Percentiles rank a stretch among this genome's conserved stretches.
These are phyloP conservation scores for Stagonosporopsis rhizophila DNA, from an alignment of 2,329 filamentous ascomycete genomes.

Conservation along the genomic window DNA sequence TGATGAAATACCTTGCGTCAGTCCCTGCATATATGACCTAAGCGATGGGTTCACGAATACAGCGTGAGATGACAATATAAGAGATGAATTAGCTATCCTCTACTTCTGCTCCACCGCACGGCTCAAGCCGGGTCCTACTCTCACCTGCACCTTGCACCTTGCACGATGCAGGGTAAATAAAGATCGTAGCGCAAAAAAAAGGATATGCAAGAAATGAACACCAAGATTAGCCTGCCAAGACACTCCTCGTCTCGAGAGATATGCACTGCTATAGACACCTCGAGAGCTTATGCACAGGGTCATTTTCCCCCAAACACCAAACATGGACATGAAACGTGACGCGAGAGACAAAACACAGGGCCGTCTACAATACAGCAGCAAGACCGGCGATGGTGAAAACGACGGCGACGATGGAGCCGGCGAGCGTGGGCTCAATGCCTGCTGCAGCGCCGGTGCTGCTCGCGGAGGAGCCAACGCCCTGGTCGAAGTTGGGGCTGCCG, in stretches of 20 bases:
- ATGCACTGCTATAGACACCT: neutral
- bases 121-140: no score
- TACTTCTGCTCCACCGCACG: no score
- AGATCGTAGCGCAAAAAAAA: conserved; percentile 2
- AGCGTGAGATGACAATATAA: no score
- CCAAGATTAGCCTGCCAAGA: neutral
- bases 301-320: conserved; percentile 15
- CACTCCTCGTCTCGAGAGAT: neutral
- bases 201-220: conserved; percentile 13
- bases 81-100: no score
- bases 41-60: no score
- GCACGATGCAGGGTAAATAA: neutral
- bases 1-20: no score
- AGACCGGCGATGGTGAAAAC: conserved; percentile 44
- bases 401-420: conserved; percentile 45
- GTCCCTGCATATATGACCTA: no score
- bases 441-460: conserved; percentile 25
- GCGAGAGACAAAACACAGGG: neutral
- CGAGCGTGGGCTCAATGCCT: conserved; percentile 34
- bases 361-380: conserved; percentile 28
- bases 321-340: conserved; percentile 16
- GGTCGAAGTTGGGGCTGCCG: conserved; percentile 2
- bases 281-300: neutral
- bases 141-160: no score
- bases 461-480: conserved; percentile 30